phyloP scores from a whole-genome alignment of 148 eudicot species.

The Drosera capensis region DNA sequence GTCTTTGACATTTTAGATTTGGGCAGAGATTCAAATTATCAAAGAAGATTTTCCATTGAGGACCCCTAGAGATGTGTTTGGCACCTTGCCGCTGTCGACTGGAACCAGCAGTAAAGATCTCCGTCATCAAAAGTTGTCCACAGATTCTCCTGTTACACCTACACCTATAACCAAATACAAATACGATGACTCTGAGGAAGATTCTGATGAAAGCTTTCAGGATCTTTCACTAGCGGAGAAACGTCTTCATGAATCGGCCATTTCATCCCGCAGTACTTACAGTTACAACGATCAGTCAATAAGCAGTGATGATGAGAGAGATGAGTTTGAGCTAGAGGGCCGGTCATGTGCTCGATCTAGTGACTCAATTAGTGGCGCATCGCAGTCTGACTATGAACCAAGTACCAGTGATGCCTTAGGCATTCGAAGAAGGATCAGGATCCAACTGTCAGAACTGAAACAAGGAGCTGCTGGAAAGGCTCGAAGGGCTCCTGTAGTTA shows the following conservation, averaged over 20 bases:
- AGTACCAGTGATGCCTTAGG: slow-evolving; percentile 15
- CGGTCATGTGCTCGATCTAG: slow-evolving; percentile 21
- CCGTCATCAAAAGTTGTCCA: slow-evolving; percentile 12
- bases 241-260: slow-evolving; percentile 55
- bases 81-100: slow-evolving; percentile 41
- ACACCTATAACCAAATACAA: slow-evolving; percentile 17
- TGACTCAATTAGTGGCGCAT: slow-evolving; percentile 14
- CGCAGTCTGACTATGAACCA: slow-evolving; percentile 13
- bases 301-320: slow-evolving; percentile 66
- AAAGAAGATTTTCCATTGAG: slow-evolving; percentile 75
- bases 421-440: slow-evolving; percentile 11
- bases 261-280: slow-evolving; percentile 24
- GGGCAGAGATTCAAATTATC: slow-evolving; percentile 78
- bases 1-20: slow-evolving; percentile 28
- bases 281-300: slow-evolving; percentile 26
- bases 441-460: slow-evolving; percentile 12
- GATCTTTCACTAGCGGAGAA: slow-evolving; percentile 61
- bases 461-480: slow-evolving; percentile 16
- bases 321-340: slow-evolving; percentile 16
- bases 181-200: slow-evolving; percentile 54
- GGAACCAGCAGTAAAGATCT: slow-evolving; percentile 17
- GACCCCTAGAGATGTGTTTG: slow-evolving; percentile 81
- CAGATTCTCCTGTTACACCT: slow-evolving; percentile 17
- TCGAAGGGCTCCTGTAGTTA: slow-evolving; percentile 11
- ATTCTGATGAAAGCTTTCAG: slow-evolving; percentile 64